Percentiles rank a stretch among this genome's conserved stretches.
Conservation (phyloP, 768 basidiomycete genomes). For the Cystobasidiopsis lactophilus region DNA sequence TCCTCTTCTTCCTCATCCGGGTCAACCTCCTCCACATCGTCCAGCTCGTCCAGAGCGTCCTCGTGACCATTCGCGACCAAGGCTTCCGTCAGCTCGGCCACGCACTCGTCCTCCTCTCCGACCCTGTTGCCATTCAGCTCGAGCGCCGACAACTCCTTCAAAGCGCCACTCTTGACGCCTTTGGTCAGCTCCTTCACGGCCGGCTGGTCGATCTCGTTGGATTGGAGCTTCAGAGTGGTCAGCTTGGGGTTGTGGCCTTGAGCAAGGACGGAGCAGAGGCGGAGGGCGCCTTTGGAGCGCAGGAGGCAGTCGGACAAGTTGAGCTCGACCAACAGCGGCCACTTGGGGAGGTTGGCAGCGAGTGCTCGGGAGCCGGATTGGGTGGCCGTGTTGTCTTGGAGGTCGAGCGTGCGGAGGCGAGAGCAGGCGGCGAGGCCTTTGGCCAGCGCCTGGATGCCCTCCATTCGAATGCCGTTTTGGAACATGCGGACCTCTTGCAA, state of each 20-base stretch:
- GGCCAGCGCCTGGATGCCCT: slow-evolving; percentile 61
- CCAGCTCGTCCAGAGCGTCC: slow-evolving; percentile 17
- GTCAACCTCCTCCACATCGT: slow-evolving; percentile 13
- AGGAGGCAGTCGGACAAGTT: slow-evolving; percentile 85
- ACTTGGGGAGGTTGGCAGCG: slow-evolving; percentile 38
- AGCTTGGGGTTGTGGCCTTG: slow-evolving; percentile 52
- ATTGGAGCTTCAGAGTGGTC: slow-evolving; percentile 59
- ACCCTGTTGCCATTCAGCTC: slow-evolving; percentile 64
- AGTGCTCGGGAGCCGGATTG: slow-evolving; percentile 37
- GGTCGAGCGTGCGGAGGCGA: slow-evolving; percentile 51
- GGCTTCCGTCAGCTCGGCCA: slow-evolving; percentile 51
- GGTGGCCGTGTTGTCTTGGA: slow-evolving; percentile 50
- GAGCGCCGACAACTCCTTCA: slow-evolving; percentile 40
- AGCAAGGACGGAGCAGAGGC: slow-evolving; percentile 39
- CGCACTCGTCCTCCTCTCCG: slow-evolving; percentile 50
- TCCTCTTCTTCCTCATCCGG: slow-evolving; percentile 1
- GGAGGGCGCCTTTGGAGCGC: slow-evolving; percentile 53
- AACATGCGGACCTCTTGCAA: slow-evolving; percentile 74
- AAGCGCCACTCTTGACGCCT: slow-evolving; percentile 36
- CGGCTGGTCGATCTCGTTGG: slow-evolving; percentile 60
- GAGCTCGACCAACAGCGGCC: slow-evolving; percentile 52
- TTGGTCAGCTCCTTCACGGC: slow-evolving; percentile 46
- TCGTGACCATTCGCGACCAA: slow-evolving; percentile 40
- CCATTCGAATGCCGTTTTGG: slow-evolving; percentile 94
- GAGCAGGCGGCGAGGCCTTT: slow-evolving; percentile 46